A percentile compares a stretch with the other conserved stretches of the same genome.
phyloP scores from a whole-genome alignment of 495 filamentous ascomycete species.

The Cetradonia linearis region DNA sequence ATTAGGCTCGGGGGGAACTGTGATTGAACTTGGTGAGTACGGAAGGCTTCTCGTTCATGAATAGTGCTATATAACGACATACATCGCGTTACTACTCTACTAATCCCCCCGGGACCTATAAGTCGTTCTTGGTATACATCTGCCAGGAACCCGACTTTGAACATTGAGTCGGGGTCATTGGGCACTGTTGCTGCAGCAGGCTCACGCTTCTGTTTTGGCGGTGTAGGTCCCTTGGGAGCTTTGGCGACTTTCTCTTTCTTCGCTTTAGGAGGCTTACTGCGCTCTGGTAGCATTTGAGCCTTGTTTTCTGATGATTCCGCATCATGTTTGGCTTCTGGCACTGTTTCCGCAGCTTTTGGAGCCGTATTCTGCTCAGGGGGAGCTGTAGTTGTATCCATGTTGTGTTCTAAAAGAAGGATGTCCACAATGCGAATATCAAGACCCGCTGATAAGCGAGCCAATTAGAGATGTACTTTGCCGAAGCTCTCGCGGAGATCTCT shows the following conservation, averaged over 20 bases:
- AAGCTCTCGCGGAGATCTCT: neutral
- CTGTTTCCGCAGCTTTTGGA: neutral
- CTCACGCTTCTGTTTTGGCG: conserved; percentile 16
- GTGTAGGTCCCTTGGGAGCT: conserved; percentile 10
- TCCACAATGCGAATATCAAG: neutral
- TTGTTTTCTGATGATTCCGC: neutral
- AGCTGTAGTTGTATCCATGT: conserved; percentile 3
- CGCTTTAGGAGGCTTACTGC: conserved; percentile 17
- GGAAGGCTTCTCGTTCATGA: neutral
- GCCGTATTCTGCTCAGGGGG: neutral
- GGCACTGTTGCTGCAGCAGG: conserved; percentile 30
- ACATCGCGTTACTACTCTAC: conserved; percentile 20
- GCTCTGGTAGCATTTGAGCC: conserved; percentile 13
- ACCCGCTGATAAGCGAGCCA: conserved; percentile 4
- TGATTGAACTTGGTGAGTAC: neutral
- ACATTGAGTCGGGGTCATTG: conserved; percentile 62
- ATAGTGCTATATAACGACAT: neutral
- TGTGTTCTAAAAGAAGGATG: neutral
- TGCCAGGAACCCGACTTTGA: conserved; percentile 74
- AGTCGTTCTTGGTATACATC: conserved; percentile 72
- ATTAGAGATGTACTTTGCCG: neutral
- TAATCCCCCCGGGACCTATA: conserved; percentile 51
- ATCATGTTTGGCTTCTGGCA: neutral
- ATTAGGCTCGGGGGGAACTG: conserved; percentile 87
- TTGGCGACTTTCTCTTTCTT: conserved; percentile 21